Percentiles rank a stretch among this genome's conserved stretches.
Evolutionary conservation across 495 filamentous ascomycete species (phyloP).

Genomic region (Penicillium silybi): DNA sequence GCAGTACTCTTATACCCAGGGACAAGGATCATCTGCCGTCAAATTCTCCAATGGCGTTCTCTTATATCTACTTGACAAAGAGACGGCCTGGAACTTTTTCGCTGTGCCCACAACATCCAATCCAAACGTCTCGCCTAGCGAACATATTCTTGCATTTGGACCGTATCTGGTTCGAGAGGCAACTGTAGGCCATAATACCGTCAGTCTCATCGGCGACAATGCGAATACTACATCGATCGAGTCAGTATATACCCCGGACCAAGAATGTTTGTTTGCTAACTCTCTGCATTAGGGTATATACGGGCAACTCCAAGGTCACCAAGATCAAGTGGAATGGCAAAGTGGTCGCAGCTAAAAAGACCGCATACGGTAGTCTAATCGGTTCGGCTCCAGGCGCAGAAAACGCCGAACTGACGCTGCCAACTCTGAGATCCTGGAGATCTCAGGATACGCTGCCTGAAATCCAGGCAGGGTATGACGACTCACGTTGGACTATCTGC

Average conservation of each 20-base stretch:
- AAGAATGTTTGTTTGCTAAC: background rate
- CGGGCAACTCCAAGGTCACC: conserved; percentile 38
- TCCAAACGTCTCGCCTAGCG: conserved; percentile 33
- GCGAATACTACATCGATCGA: conserved; percentile 59
- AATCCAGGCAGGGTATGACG: conserved; percentile 55
- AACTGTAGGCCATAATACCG: conserved; percentile 37
- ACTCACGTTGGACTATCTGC: conserved; percentile 58
- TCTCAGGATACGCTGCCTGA: conserved; percentile 65
- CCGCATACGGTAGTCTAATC: conserved; percentile 45
- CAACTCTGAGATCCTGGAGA: conserved; percentile 57
- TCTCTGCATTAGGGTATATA: conserved; percentile 39
- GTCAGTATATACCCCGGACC: conserved; percentile 14
- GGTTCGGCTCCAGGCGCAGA: conserved; percentile 44
- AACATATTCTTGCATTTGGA: conserved; percentile 61
- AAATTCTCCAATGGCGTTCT: conserved; percentile 48
- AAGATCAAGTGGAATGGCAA: conserved; percentile 55
- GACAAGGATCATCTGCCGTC: conserved; percentile 39
- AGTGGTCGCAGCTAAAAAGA: conserved; percentile 28
- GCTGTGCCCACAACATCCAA: conserved; percentile 39
- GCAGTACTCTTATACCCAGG: conserved; percentile 34
- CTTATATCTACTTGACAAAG: conserved; percentile 48
- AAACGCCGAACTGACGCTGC: conserved; percentile 44
- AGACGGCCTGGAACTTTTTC: conserved; percentile 49
- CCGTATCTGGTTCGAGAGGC: conserved; percentile 63
- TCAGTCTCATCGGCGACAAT: conserved; percentile 62